phyloP scores from a whole-genome alignment of 2,329 filamentous ascomycete species.

The Trichophyton mentagrophytes region DNA sequence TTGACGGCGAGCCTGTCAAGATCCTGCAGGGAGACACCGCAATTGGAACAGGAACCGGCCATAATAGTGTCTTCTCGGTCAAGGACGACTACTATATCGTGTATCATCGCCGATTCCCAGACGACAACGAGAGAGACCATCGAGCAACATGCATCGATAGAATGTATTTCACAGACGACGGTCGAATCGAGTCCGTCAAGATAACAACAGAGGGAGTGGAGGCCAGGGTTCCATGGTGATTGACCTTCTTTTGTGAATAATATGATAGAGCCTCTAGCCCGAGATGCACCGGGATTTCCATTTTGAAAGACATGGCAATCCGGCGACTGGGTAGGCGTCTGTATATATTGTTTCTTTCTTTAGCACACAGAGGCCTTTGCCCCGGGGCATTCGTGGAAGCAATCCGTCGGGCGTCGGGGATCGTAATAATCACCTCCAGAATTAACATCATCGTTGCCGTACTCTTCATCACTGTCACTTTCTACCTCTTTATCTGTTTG shows the following conservation, averaged over 20 bases:
- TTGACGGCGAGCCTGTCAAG: constrained; percentile 25
- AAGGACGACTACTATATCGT: constrained; percentile 35
- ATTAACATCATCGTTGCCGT: constrained; percentile 26
- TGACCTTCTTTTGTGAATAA: background rate
- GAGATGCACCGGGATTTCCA: background rate
- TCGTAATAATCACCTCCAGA: constrained; percentile 39
- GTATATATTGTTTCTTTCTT: background rate
- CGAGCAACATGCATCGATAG: constrained; percentile 38
- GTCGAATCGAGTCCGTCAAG: constrained; percentile 31
- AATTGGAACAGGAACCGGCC: constrained; percentile 27
- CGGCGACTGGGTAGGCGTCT: too few species aligned
- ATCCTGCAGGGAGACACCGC: constrained; percentile 23
- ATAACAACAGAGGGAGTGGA: constrained; percentile 26
- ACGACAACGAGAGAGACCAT: constrained; percentile 36
- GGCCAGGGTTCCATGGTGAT: constrained; percentile 10
- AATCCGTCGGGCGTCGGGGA: constrained; percentile 40
- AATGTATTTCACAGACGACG: constrained; percentile 36
- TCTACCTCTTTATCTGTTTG: constrained; percentile 50
- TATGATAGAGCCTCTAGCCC: background rate
- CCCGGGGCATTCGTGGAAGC: constrained; percentile 26
- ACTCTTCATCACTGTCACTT: constrained; percentile 58
- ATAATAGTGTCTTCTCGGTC: constrained; percentile 32
- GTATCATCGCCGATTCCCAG: constrained; percentile 36
- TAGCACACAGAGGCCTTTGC: background rate
- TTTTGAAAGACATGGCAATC: background rate